Evolutionary conservation across 148 eudicot species (phyloP), one percentile per base, ranked within the genome.

Genomic region (Heliosperma pusillum): DNA sequence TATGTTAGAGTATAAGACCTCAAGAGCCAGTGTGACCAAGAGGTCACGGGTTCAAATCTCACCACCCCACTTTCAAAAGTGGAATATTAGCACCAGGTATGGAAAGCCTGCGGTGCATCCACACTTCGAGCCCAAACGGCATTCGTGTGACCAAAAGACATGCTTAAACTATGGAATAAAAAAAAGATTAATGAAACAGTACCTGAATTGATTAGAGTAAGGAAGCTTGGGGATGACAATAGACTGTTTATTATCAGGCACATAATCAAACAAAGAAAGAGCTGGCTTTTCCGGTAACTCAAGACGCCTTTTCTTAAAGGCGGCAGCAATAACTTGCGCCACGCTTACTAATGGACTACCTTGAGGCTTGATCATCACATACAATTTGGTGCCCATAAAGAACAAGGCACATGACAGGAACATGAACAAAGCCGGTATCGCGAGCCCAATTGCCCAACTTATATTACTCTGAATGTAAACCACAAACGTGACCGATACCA

Each of bases 191-290:
- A 27, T 8, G 42, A 7, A 63, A 10, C 19, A 29, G 17, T 75
- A 89, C 92, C 87, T 82, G 85, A 90, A 88, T 29, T 90, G 89
- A 5, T 88, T 70, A 7, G 91, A 85, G 62, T 71, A 79, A 45
- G 82, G 82, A 29, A 88, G 82, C 79, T 74, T 81, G 12, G 84
- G 80, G 72, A 76, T 80, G 63, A 19, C 22, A 70, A 85, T 74
- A 61, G 83, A 80, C 59, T 71, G 56, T 50, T 50, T 16, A 50
- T 50, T 50, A 7, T 57, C 0, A 7, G 82, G 76, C 13, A 84
- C 56, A 76, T 82, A 70, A 59, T 82, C 78, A 60, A 76, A 72
- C 77, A 79, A 76, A 1, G 69, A 10, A 0, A 44, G 1, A 24
- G 56, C 17, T 1, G 84, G 78, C 42, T 78, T 77, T 24, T 78